Conservation (phyloP, 306 rosid genomes). For the Erythrophleum fordii region DNA sequence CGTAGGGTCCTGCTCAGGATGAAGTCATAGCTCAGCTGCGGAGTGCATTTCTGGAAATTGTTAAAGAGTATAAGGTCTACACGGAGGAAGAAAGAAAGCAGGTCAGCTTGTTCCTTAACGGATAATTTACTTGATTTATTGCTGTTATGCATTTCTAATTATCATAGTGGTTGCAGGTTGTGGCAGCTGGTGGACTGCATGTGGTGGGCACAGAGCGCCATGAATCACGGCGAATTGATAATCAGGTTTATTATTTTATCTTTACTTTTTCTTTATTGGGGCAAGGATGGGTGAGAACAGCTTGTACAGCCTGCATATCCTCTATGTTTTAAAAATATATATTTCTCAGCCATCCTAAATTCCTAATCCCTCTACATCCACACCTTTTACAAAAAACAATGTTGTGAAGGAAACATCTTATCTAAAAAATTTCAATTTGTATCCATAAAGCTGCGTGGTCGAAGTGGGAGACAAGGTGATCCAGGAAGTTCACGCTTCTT, state of each 20-base stretch:
- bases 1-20: constrained; percentile 92
- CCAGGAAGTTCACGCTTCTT: constrained; percentile 98
- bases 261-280: constrained; percentile 18
- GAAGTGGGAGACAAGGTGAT: constrained; percentile 97
- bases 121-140: constrained; percentile 27
- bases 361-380: constrained; percentile 25
- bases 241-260: constrained; percentile 70
- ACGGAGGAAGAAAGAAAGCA: constrained; percentile 89
- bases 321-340: background rate
- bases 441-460: constrained; percentile 79
- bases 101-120: constrained; percentile 50
- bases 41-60: constrained; percentile 75
- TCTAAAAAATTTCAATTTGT: constrained; percentile 35
- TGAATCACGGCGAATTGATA: constrained; percentile 93
- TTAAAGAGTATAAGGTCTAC: constrained; percentile 81
- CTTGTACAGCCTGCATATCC: background rate
- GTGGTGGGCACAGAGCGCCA: constrained; percentile 97
- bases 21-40: constrained; percentile 84
- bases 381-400: constrained; percentile 11
- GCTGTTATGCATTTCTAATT: constrained; percentile 30
- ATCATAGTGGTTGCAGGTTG: constrained; percentile 64
- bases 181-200: constrained; percentile 95
- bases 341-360: constrained; percentile 11
- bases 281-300: background rate
- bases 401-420: constrained; percentile 28